Evolutionary conservation across 805 yeast species (phyloP), one percentile per base, ranked within the genome.

Genomic region (Lipomyces yamadae): DNA sequence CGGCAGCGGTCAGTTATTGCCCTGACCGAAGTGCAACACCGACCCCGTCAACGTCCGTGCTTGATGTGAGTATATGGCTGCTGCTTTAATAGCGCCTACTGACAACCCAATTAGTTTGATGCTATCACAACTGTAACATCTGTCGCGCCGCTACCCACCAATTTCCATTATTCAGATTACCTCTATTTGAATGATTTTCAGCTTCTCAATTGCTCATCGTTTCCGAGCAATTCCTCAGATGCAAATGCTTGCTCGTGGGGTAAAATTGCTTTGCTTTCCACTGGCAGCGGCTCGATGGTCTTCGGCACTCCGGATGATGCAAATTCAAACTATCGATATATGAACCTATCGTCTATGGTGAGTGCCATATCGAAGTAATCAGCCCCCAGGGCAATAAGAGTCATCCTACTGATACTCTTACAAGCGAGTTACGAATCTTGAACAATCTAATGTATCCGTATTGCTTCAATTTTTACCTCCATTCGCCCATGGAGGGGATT

Each of bases 301-400:
- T 56, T 56, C 30, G 58, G 58, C 7, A 56, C 58, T 56, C 58
- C 42, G 37, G 58, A 56, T 50, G 33, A 24, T 24, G 11, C 32
- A 11, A 11, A 30, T 56, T 56, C 58, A 56, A 56, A 56, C 10
- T 56, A 56, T 56, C 58, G 58, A 56, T 56, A 56, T 35, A 56
- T 56, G 58, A 56, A 56, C 45, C 58, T 56, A 35, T 56, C 58
- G 30, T 56, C 58, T 56, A 56, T 56, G 58, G 58, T 56, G 58
- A 56, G 58, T 56, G 30, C 24, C 13, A 56, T 18, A 15, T 56
- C n/a, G 33, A 30, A 30, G 6, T 8, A n/a, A 6, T 30, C n/a
- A 53, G 15, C 24, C 32, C 55, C 55, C 55, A 8, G 32, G 15
- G 55, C 45, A 24, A 24, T 1, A 53, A 53, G 34, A 39, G 4